Base-by-base conservation (phyloP, 139 green algal genomes). In the Ettlia oleoabundans region DNA sequence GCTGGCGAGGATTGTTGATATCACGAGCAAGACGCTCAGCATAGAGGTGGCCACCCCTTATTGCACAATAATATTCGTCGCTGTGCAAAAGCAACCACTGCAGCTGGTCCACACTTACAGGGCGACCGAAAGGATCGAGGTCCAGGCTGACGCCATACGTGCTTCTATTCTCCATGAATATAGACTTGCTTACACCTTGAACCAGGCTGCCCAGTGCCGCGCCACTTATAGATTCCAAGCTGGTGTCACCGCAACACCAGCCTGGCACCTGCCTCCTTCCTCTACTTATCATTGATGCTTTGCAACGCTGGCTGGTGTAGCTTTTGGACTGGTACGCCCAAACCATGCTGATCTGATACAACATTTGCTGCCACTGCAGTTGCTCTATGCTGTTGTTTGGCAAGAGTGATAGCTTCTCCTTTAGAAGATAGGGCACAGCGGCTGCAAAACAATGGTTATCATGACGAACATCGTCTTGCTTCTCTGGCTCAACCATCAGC, bases 111-210 rank as follows among this genome's bases (percentile, higher is more conserved):
- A 28, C 41, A 41, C 41, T 32, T 15, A 40, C 19, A 7, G 3
- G 53, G 2, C 26, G 37, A 21, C 18, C 18, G 55, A 4, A 1
- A 0, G 63, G 5, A 40, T 65, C 38, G 3, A 89, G 51, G 51
- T 87, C 75, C 15, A 89, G 4, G 40, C 33, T 53, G 0, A 52
- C 7, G 37, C 85, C 85, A 28, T 52, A 75, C 1, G 68, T 30
- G 5, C 15, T 35, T 1, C 85, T 42, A 24, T 76, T 68, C 58
- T 89, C 85, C 85, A 86, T 87, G 28, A 87, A 89, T 33, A 82
- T 35, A 24, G 85, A 82, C 3, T 78, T 77, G 70, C 19, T 32
- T 32, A 77, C 42, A 3, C 70, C 79, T 7, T 79, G 82, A 6
- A 47, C 71, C 71, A 78, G 35, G 32, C 71, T 66, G 69, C 69